phyloP scores from a whole-genome alignment of 805 yeast genomes.

The Candida succiphila region DNA sequence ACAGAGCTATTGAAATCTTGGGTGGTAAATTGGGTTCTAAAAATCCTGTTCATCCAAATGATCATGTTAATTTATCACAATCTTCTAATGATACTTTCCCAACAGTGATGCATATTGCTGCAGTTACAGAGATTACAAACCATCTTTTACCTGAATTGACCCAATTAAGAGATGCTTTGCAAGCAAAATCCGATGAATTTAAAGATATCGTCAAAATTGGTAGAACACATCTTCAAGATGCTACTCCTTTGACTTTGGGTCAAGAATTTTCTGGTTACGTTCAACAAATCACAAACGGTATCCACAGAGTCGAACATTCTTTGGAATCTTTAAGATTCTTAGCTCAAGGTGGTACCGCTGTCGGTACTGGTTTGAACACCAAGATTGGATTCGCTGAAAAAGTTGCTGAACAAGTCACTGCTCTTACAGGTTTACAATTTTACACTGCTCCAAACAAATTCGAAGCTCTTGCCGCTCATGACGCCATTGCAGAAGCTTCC shows the following conservation, averaged over 20 bases:
- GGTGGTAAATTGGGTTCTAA: conserved; percentile 92
- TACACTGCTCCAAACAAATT: conserved; percentile 97
- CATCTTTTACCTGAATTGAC: conserved; percentile 73
- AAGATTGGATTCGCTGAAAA: conserved; percentile 79
- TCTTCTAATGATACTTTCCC: conserved; percentile 99
- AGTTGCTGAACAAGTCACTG: conserved; percentile 78
- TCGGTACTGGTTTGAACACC: conserved; percentile 97
- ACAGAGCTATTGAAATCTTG: conserved; percentile 92
- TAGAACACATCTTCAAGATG: conserved; percentile 98
- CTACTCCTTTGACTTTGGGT: conserved; percentile 95
- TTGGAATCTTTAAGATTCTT: conserved; percentile 70
- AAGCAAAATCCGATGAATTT: conserved; percentile 75
- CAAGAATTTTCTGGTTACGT: conserved; percentile 98
- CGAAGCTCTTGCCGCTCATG: conserved; percentile 98
- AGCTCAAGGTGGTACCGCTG: conserved; percentile 99
- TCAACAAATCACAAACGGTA: conserved; percentile 86
- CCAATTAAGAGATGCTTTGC: conserved; percentile 68
- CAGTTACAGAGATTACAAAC: conserved; percentile 77
- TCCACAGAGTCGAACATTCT: conserved; percentile 69
- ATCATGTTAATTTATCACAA: conserved; percentile 97
- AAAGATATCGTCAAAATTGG: conserved; percentile 91
- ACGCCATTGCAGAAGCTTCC: conserved; percentile 94
- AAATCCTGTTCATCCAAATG: conserved; percentile 95
- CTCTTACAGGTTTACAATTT: conserved; percentile 82
- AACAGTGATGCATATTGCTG: conserved; percentile 99